Percentiles rank a stretch among this genome's conserved stretches.
These are phyloP conservation scores for Sicyos baderoa DNA, from an alignment of 306 rosid species.

Conservation along the genomic window DNA sequence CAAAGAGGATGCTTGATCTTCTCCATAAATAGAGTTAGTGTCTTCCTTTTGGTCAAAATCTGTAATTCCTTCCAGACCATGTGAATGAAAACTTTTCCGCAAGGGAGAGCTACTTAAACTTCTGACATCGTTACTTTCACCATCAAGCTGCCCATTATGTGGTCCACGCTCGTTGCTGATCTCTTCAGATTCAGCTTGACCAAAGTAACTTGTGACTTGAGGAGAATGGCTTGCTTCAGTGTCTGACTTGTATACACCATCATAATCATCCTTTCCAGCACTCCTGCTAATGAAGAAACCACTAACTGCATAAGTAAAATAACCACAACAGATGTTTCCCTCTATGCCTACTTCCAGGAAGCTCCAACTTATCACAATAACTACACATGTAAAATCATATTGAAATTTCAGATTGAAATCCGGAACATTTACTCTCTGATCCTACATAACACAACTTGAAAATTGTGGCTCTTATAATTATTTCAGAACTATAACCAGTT, in stretches of 20 bases:
- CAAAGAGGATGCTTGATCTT: conserved; percentile 48
- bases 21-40: conserved; percentile 13
- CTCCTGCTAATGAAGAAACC: conserved; percentile 46
- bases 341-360: background rate
- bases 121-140: conserved; percentile 28
- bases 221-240: conserved; percentile 47
- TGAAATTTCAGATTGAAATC: conserved; percentile 3
- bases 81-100: conserved; percentile 35
- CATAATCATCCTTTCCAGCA: conserved; percentile 49
- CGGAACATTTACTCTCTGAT: background rate
- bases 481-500: background rate
- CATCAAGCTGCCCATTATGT: conserved; percentile 42
- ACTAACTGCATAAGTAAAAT: conserved; percentile 25
- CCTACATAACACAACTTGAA: background rate
- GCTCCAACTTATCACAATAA: background rate
- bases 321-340: background rate
- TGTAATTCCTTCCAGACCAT: conserved; percentile 15
- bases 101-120: conserved; percentile 39
- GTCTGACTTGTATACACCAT: conserved; percentile 41
- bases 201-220: conserved; percentile 44
- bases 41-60: conserved; percentile 32
- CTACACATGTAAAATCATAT: background rate
- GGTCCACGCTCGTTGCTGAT: conserved; percentile 42
- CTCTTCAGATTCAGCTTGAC: conserved; percentile 54
- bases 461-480: background rate